These are phyloP conservation scores for Phyllosticta citriasiana DNA, from an alignment of 2,329 filamentous ascomycete genomes.

Conservation along the genomic window DNA sequence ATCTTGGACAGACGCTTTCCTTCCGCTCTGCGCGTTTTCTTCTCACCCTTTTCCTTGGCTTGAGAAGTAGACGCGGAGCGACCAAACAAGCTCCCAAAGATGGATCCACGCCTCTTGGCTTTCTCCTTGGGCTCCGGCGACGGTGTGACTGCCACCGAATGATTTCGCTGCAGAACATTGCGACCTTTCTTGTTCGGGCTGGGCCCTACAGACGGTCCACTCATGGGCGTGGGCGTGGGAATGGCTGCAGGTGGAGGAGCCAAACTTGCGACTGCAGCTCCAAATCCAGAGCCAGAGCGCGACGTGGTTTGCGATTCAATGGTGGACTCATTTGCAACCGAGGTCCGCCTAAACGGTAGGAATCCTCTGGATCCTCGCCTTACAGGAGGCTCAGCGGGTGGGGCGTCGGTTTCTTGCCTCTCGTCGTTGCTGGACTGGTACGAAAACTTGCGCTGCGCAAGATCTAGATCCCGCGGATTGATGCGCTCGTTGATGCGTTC, in stretches of 20 bases:
- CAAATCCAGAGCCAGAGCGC: not conserved
- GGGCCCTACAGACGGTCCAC: not conserved
- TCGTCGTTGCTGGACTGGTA: slow-evolving; percentile 18
- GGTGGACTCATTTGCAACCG: not conserved
- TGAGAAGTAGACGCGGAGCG: slow-evolving; percentile 13
- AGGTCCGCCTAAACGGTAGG: slow-evolving; percentile 1
- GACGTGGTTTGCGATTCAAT: not conserved
- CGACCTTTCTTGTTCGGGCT: not conserved
- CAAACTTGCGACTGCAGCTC: not conserved
- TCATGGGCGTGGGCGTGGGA: not conserved
- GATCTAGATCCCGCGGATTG: slow-evolving; percentile 11
- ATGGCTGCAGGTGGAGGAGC: not conserved
- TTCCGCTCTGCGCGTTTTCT: not conserved
- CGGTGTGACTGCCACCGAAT: not conserved
- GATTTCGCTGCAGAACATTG: slow-evolving; percentile 6
- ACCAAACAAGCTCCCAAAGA: slow-evolving; percentile 34
- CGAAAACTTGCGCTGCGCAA: slow-evolving; percentile 14
- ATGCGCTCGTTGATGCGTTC: slow-evolving; percentile 11
- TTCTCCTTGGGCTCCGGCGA: slow-evolving; percentile 6
- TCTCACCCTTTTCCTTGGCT: slow-evolving; percentile 17
- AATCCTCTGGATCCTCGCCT: not conserved
- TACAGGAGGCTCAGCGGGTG: not conserved
- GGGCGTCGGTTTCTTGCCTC: not conserved
- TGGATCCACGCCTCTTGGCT: slow-evolving; percentile 37
- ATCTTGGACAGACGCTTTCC: slow-evolving; percentile 6